A percentile compares a stretch with the other conserved stretches of the same genome.
phyloP scores from a whole-genome alignment of 2,329 filamentous ascomycete species.

The Zalaria sp. region DNA sequence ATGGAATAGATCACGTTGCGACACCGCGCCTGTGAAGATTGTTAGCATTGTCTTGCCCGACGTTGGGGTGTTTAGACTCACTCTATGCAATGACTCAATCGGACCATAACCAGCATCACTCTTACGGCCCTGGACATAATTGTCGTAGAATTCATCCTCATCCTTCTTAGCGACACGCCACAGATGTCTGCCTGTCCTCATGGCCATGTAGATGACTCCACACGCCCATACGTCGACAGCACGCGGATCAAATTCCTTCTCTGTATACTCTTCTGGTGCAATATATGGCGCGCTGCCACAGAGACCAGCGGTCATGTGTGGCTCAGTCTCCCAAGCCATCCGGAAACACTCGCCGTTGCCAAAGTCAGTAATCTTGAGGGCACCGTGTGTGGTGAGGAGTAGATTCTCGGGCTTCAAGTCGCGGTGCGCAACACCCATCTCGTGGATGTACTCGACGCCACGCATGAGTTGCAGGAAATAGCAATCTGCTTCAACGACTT shows the following conservation, averaged over 20 bases:
- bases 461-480: constrained; percentile 99
- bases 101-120: constrained; percentile 93
- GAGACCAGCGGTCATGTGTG: constrained; percentile 93
- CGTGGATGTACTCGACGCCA: constrained; percentile 96
- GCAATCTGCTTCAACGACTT: constrained; percentile 86
- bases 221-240: constrained; percentile 99
- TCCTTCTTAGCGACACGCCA: constrained; percentile 97
- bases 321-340: constrained; percentile 98
- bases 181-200: constrained; percentile 88
- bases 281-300: constrained; percentile 97
- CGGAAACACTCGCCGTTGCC: constrained; percentile 98
- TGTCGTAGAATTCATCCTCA: constrained; percentile 92
- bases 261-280: constrained; percentile 87
- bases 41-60: constrained; percentile 7
- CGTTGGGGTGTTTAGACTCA: constrained; percentile 36
- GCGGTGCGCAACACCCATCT: constrained; percentile 96
- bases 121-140: constrained; percentile 82
- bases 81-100: constrained; percentile 87
- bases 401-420: constrained; percentile 96
- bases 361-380: constrained; percentile 95
- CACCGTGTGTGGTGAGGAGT: constrained; percentile 80
- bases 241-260: constrained; percentile 89
- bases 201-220: constrained; percentile 99
- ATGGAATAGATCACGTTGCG: constrained; percentile 99
- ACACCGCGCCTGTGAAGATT: constrained; percentile 60